phyloP scores from a whole-genome alignment of 2,329 filamentous ascomycete genomes.

The Pestalotiopsis sp. region DNA sequence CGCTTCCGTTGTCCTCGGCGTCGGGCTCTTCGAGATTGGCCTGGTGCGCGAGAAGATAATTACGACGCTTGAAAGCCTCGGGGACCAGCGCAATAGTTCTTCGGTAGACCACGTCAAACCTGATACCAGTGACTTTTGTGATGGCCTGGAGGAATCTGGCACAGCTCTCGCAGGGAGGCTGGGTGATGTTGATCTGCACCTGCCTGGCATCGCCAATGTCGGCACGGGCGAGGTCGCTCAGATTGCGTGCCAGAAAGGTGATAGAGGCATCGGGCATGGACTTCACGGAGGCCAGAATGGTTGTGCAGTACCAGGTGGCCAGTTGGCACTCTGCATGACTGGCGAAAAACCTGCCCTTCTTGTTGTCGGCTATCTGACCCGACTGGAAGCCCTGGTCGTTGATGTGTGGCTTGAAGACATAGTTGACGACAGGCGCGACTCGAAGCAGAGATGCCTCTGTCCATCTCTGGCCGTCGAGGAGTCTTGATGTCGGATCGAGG shows the following conservation, averaged over 20 bases:
- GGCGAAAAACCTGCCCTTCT: not conserved
- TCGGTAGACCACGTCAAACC: not conserved
- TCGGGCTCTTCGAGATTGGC: not conserved
- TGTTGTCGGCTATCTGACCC: not conserved
- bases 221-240: not conserved
- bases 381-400: not conserved
- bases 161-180: not conserved
- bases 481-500: not conserved
- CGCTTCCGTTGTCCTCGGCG: not conserved
- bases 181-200: not conserved
- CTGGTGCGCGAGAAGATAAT: not conserved
- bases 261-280: not conserved
- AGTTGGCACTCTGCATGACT: constrained; percentile 4
- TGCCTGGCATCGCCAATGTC: not conserved
- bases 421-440: not conserved
- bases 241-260: not conserved
- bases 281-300: not conserved
- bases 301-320: not conserved
- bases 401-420: not conserved
- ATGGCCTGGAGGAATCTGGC: not conserved
- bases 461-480: not conserved
- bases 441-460: not conserved
- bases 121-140: not conserved
- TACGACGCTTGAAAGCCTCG: not conserved
- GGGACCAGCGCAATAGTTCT: not conserved